Conservation (phyloP, 1,284 basidiomycete species). For the Singerocomus inundabilis region DNA sequence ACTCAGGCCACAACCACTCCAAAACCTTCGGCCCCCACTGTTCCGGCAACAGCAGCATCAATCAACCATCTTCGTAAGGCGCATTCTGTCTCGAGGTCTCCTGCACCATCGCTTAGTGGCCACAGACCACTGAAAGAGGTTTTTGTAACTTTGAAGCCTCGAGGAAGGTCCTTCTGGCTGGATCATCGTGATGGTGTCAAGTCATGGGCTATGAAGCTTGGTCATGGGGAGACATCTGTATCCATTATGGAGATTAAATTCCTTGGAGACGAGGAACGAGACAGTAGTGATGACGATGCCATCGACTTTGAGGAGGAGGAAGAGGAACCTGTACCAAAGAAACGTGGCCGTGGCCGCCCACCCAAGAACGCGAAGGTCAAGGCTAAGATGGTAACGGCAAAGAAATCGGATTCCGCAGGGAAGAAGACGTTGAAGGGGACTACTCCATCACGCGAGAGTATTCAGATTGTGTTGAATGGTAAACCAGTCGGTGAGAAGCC, state of each 20-base stretch:
- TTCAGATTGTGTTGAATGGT: constrained; percentile 55
- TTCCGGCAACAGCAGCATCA: constrained; percentile 11
- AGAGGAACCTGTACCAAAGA: constrained; percentile 40
- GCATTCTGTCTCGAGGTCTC: constrained; percentile 42
- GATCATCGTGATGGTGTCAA: constrained; percentile 64
- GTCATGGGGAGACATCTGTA: constrained; percentile 50
- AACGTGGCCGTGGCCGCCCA: constrained; percentile 34
- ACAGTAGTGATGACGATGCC: constrained; percentile 46
- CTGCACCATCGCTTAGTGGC: constrained; percentile 42
- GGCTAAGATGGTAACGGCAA: constrained; percentile 27
- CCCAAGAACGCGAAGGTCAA: constrained; percentile 35
- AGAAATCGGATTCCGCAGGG: constrained; percentile 26
- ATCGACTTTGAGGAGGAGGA: constrained; percentile 36
- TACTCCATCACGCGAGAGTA: constrained; percentile 42
- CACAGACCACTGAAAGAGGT: constrained; percentile 50
- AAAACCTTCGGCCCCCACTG: constrained; percentile 23
- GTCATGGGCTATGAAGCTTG: constrained; percentile 63
- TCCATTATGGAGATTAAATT: constrained; percentile 54
- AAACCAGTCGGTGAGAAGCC: constrained; percentile 41
- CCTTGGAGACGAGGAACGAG: constrained; percentile 45
- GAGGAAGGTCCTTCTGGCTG: constrained; percentile 53
- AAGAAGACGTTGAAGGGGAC: constrained; percentile 37
- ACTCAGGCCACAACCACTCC: constrained; percentile 18
- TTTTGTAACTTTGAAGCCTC: constrained; percentile 53
- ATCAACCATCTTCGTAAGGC: constrained; percentile 20